A percentile compares a stretch with the other conserved stretches of the same genome.
These are phyloP conservation scores for Heliamphora pulchella DNA, from an alignment of 179 eudicot genomes.

Conservation along the genomic window DNA sequence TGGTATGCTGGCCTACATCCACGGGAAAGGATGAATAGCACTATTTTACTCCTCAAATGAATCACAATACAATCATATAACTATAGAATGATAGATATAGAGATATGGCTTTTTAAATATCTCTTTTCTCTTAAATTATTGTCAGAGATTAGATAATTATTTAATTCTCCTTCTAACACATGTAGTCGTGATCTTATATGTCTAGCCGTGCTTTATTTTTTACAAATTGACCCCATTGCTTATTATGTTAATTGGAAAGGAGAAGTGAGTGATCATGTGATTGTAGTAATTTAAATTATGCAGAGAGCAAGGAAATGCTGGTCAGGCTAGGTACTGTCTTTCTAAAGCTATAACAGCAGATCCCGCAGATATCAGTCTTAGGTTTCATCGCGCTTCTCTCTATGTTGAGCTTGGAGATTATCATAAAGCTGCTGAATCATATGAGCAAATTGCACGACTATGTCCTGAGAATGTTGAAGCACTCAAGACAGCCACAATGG, in stretches of 20 bases:
- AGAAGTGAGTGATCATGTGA: neutral
- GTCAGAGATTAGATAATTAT: too few species aligned
- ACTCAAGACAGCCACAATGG: slow-evolving; percentile 55
- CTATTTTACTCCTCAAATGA: too few species aligned
- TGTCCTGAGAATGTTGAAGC: slow-evolving; percentile 60
- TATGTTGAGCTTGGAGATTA: slow-evolving; percentile 51
- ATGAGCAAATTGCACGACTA: slow-evolving; percentile 54
- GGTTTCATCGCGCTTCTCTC: slow-evolving; percentile 52
- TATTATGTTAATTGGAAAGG: neutral
- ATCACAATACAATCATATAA: too few species aligned
- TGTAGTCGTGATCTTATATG: neutral
- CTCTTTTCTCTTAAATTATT: too few species aligned
- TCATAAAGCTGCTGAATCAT: slow-evolving; percentile 76
- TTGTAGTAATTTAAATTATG: slow-evolving; percentile 13
- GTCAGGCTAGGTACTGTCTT: slow-evolving; percentile 67
- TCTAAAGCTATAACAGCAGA: slow-evolving; percentile 77
- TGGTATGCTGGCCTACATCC: too few species aligned
- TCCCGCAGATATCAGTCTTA: slow-evolving; percentile 60
- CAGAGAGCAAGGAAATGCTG: slow-evolving; percentile 70
- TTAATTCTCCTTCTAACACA: too few species aligned
- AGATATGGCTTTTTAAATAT: too few species aligned
- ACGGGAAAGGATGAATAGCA: too few species aligned
- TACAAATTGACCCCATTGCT: too few species aligned
- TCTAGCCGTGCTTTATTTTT: neutral
- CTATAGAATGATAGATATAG: too few species aligned